These are phyloP conservation scores for Naganishia friedmannii DNA, from an alignment of 768 basidiomycete species.

Conservation along the genomic window DNA sequence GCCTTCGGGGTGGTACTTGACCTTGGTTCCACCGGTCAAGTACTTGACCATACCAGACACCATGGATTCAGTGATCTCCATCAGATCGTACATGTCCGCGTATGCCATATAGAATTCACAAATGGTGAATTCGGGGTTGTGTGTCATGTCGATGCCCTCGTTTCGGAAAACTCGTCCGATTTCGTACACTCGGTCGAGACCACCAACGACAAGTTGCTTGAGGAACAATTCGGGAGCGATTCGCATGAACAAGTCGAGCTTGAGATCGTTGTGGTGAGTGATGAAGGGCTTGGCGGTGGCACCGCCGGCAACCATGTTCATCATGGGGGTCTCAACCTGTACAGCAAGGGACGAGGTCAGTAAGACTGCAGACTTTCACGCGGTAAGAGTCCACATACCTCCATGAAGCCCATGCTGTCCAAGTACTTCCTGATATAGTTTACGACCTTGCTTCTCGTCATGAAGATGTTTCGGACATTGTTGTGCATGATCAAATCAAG, in stretches of 20 bases:
- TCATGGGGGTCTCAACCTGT: slow-evolving; percentile 93
- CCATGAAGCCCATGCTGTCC: slow-evolving; percentile 88
- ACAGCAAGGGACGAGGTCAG: background rate
- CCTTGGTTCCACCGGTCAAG: slow-evolving; percentile 70
- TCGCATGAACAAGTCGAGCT: slow-evolving; percentile 93
- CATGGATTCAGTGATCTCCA: slow-evolving; percentile 92
- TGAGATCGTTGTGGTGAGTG: slow-evolving; percentile 97
- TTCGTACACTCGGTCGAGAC: slow-evolving; percentile 95
- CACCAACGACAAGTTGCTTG: slow-evolving; percentile 95
- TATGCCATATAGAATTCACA: slow-evolving; percentile 99
- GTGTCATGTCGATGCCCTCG: slow-evolving; percentile 96
- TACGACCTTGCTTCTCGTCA: slow-evolving; percentile 82
- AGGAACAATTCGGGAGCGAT: slow-evolving; percentile 97
- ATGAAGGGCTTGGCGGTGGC: slow-evolving; percentile 98
- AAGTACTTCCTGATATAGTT: slow-evolving; percentile 90
- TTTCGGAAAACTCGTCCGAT: slow-evolving; percentile 98
- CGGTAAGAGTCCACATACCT: slow-evolving; percentile 53
- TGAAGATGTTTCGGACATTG: slow-evolving; percentile 80
- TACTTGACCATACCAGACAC: slow-evolving; percentile 86
- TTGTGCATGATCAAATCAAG: slow-evolving; percentile 95
- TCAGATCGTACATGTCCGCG: slow-evolving; percentile 96
- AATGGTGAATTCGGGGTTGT: slow-evolving; percentile 98
- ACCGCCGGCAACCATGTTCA: slow-evolving; percentile 90
- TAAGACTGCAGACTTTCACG: background rate
- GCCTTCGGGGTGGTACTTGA: slow-evolving; percentile 89